Percentiles rank a stretch among this genome's conserved stretches.
These are phyloP conservation scores for Talaromyces sp. DNA, from an alignment of 2,329 filamentous ascomycete genomes.

Conservation along the genomic window DNA sequence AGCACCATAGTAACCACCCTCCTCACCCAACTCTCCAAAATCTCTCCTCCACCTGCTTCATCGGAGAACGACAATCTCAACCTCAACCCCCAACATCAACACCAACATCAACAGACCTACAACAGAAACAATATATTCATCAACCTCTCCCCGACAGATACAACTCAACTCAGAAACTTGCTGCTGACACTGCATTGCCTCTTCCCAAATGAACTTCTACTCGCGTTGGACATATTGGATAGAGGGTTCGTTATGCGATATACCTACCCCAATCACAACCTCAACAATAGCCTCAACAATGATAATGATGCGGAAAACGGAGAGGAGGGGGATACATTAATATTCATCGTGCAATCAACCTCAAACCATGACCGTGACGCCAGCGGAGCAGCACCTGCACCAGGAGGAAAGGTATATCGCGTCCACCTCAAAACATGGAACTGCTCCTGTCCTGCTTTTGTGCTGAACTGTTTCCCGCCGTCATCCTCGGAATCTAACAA, in stretches of 20 bases:
- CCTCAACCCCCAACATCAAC: neutral
- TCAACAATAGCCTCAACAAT: constrained; percentile 9
- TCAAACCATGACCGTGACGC: constrained; percentile 21
- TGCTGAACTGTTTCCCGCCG: constrained; percentile 64
- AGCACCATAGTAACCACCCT: constrained; percentile 13
- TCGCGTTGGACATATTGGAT: constrained; percentile 85
- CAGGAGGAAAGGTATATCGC: constrained; percentile 55
- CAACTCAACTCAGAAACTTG: constrained; percentile 48
- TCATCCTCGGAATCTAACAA: neutral
- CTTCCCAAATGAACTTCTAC: constrained; percentile 76
- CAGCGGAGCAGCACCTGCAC: neutral
- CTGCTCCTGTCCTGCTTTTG: constrained; percentile 84
- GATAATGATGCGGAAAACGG: constrained; percentile 13
- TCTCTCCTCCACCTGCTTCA: neutral
- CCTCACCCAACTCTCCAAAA: constrained; percentile 19
- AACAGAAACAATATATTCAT: constrained; percentile 24
- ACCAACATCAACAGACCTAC: constrained; percentile 22
- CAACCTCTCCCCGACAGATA: neutral
- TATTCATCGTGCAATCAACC: constrained; percentile 67
- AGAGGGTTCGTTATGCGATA: constrained; percentile 66
- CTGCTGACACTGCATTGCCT: constrained; percentile 82
- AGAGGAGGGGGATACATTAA: constrained; percentile 16
- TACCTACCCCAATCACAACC: constrained; percentile 25
- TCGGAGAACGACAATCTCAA: neutral
- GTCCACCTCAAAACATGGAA: constrained; percentile 77